Base-by-base conservation (phyloP, 202 grass and related monocot genomes). In the Eragrostis tef region DNA sequence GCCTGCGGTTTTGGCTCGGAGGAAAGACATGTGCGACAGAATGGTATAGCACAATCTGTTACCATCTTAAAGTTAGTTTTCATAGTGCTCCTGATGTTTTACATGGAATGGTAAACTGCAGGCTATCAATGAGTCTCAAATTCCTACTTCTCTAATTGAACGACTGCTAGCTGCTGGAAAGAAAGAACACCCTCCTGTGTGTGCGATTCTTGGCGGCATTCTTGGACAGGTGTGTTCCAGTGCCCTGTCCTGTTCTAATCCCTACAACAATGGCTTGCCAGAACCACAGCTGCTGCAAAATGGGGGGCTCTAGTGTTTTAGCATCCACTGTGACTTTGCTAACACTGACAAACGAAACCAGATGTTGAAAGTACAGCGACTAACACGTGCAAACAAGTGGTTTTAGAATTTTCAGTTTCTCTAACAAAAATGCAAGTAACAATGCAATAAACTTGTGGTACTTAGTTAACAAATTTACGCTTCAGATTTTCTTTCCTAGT, bases 121-220 rank as follows among this genome's bases (percentile, higher is more conserved):
- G 96, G 92, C 90, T 67, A 68, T 96, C 48, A 90, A 87, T 22
- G 96, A 96, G 85, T 92, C 89, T 66, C 78, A 90, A 78, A 58
- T 99, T 70, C 88, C 85, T 54, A 81, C 80, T 22, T 67, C 49
- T 82, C 87, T 93, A 9, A 50, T 99, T 60, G 87, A 96, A 69
- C 86, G 87, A 24, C 74, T 99, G 79, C 31, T 99, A 81, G 74
- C 83, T 53, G 89, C 89, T 64, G 93, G 96, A 78, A 88, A 81
- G 65, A 96, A 91, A 68, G 85, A 93, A 71, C 73, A 93, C 83
- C 93, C 96, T 53, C 87, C 96, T 81, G 90, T 96, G 26, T 96
- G 93, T 87, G 89, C 96, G 29, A 92, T 96, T 60, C 87, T 99
- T 12, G 96, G 93, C 20, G 96, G 96, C 82, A 92, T 99, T 83